Evolutionary conservation across 73 alveolate species (phyloP), one percentile per base, ranked within the genome.

Genomic region (Paramecium bursaria): DNA sequence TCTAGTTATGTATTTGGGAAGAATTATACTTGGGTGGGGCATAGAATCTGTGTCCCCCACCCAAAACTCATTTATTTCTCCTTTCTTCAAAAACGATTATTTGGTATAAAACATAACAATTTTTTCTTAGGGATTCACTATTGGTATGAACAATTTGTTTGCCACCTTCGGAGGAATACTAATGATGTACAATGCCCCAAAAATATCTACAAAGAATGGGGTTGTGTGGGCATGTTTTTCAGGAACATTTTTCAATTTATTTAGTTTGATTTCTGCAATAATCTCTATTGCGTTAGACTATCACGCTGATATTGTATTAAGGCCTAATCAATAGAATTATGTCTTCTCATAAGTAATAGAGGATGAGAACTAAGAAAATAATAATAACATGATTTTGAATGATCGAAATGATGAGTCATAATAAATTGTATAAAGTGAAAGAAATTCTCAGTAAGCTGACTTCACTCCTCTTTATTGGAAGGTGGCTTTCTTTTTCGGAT

Each of bases 101-200:
- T 13, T 57, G 2, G 76, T 57, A 57, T 27, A 27, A 11, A n/a
- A n/a, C n/a, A n/a, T 29, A 2, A 27, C 11, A 13, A 30, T 1
- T 13, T 2, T 7, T 35, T 42, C 27, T 19, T 17, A 57, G 76
- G 76, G 51, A 13, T 57, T 57, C 17, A 50, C 33, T 27, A 42
- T 30, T 13, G 76, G 76, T 10, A 19, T 57, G 10, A 30, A 50
- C 33, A 50, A 57, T 1, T 30, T 57, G 33, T 57, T 57, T 57
- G 76, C 76, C 14, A 23, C 76, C 0, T 57, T 57, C 33, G 76
- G 76, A 57, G 33, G 51, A 7, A 57, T 57, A 7, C 7, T 29
- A 2, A 50, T 57, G 29, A 27, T 57, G 49, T 57, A 57, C 33
- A 19, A 30, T 3, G 76, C 76, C 11, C 76, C 76, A 2, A 57